Base-by-base conservation (phyloP, 495 filamentous ascomycete genomes). In the Daldinia childiae region DNA sequence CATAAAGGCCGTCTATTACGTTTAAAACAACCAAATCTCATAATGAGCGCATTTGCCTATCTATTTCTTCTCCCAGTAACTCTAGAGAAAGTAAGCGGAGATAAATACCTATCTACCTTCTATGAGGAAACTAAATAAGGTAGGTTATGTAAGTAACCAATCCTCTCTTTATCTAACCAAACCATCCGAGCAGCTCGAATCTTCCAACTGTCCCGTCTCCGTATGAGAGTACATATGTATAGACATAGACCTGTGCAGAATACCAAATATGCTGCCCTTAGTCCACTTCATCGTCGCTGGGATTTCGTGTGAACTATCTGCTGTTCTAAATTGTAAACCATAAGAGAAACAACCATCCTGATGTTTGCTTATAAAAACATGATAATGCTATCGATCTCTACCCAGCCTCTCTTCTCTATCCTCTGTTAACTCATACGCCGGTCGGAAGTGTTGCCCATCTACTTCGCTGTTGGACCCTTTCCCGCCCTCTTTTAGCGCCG, bases 341-440 rank as follows among this genome's bases (percentile, higher is more conserved):
- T 30, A 30, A 9, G 9, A 30, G 11, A 17, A 2, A 30, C 12
- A 17, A 14, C 26, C 27, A 24, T 54, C 14, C 15, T 2, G 21
- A 27, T 54, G 14, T 17, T 26, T n/a, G 27, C 27, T 30, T 26
- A 4, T 27, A 30, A 29, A 30, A 14, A n/a, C 27, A 30, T n/a
- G 27, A 17, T 1, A 17, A 60, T n/a, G 30, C 59, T 56, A 79
- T 70, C 80, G 84, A 80, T 93, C 89, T 59, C 95, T 85, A 12
- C 95, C 95, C 26, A 97, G 79, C 45, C 95, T 86, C 81, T 99
- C 95, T 74, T 92, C 92, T 34, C 90, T 81, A 78, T 98, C 95
- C 62, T 93, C 89, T 45, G 88, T 85, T 62, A 98, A 81, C 76
- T 96, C 91, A 79, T 95, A 98, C 4, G 95, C 95, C 7, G 95